Evolutionary conservation across 306 rosid species (phyloP), one percentile per base, ranked within the genome.

Genomic region (Lupinus albus): DNA sequence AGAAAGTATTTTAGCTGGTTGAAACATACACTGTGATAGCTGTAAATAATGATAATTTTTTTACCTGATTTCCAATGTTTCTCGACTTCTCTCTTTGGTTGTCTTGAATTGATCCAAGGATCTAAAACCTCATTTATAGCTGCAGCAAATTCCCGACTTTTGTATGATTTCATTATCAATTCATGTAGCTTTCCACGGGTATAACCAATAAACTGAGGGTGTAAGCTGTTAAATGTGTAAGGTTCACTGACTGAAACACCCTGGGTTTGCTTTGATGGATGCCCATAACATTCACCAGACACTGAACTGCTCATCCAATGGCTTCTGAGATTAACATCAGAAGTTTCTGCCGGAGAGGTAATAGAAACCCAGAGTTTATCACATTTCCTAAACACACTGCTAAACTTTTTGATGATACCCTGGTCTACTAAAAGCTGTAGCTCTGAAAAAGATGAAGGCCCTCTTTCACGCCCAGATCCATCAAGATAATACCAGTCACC

Each of bases 401-500:
- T 85, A 78, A 80, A 72, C 65, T 79, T 87, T 65, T 76, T 86
- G 49, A 94, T 80, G 75, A 80, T 58, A 56, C 92, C 97, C 75
- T 72, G 86, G 77, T 94, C 96, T 14, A 83, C 96, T 52, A 86
- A 79, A 78, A 67, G 78, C 79, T 90, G 92, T 63, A 94, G 88
- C 81, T 94, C 95, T 25, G 85, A 72, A 84, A 85, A 86, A 25
- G 96, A 83, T 38, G 84, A 87, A 68, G 99, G 97, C 41, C 99
- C 99, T 65, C 72, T 92, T 78, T 86, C 96, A 49, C 88, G 96
- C 64, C 99, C 99, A 79, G 92, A 86, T 70, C 95, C 99, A 90
- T 94, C 97, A 78, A 88, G 86, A 77, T 94, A 94, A 82, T 82
- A 94, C 99, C 99, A 94, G 67, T 88, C 89, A 76, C 99, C 97